Base-by-base conservation (phyloP, 2,329 filamentous ascomycete species). In the Talaromyces sp. region DNA sequence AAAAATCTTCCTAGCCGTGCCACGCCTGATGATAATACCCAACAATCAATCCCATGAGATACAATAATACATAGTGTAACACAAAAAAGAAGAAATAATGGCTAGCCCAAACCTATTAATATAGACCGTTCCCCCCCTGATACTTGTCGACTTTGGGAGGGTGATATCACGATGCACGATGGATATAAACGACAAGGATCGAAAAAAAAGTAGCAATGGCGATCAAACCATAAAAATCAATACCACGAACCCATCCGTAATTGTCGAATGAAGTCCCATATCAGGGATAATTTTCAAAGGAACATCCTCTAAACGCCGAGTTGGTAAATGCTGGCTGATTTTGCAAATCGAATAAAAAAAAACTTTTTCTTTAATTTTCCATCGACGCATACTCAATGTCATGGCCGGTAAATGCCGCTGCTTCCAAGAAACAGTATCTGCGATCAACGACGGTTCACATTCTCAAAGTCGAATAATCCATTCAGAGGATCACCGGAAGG, bases 121-220 rank as follows among this genome's bases (percentile, higher is more conserved):
- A 10, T 47, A 27, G 44, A 47, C 44, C 44, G 3, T 4, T 16
- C 4, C 23, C 23, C 23, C 23, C 42, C n/a, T 9, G 23, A 27
- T 27, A 5, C 44, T 47, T 47, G 44, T 18, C 8, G 23, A 47
- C n/a, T 10, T 47, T 47, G 10, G 44, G 36, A 40, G 36, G 23
- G 44, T 27, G n/a, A 47, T 3, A 47, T 47, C n/a, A 53, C 10
- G n/a, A 31, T 16, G 30, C 27, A 30, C n/a, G 28, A 53, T n/a
- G 18, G 16, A 31, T 52, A 30, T 6, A 63, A 40, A 63, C 30
- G 54, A 63, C 61, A 63, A 55, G 31, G 60, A 34, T 53, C 16
- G 60, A 58, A 61, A 42, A 28, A 36, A 28, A 54, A 30, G 30
- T 16, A 16, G 33, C 14, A 27, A 56, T 8, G 28, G 33, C n/a